phyloP scores from a whole-genome alignment of 305 asterid genomes.

The Fraxinus xanthoxyloides region DNA sequence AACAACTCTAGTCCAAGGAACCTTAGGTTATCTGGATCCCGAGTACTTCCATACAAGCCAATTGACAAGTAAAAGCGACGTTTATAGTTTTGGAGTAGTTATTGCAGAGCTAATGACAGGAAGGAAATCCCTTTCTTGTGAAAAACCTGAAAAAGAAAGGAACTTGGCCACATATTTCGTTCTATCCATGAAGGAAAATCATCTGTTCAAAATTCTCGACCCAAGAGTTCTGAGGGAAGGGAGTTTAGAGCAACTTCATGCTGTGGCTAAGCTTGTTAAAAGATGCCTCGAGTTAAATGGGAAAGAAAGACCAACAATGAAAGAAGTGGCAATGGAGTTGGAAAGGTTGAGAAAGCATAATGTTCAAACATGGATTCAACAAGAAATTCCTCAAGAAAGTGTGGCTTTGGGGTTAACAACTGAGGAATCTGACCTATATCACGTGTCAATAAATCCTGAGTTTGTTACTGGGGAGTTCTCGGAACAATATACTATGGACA shows the following conservation, averaged over 20 bases:
- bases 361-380: conserved; percentile 52
- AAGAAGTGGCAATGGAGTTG: conserved; percentile 60
- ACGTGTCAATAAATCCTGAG: conserved; percentile 27
- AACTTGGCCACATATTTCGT: conserved; percentile 46
- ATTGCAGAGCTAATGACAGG: conserved; percentile 60
- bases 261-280: conserved; percentile 39
- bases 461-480: conserved; percentile 19
- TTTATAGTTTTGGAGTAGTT: conserved; percentile 74
- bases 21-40: conserved; percentile 71
- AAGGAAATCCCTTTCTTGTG: conserved; percentile 52
- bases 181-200: conserved; percentile 35
- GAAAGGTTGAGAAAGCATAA: conserved; percentile 55
- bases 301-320: conserved; percentile 64
- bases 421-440: conserved; percentile 30
- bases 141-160: conserved; percentile 40
- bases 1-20: conserved; percentile 73
- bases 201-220: conserved; percentile 50
- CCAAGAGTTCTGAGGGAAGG: conserved; percentile 62
- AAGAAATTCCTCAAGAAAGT: background rate
- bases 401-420: background rate
- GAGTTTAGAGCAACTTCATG: conserved; percentile 50
- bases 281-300: conserved; percentile 47
- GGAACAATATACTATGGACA: conserved; percentile 41
- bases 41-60: conserved; percentile 60
- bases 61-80: conserved; percentile 66